Conservation (phyloP, 345 rosid genomes). For the Euphorbia tirucalli region DNA sequence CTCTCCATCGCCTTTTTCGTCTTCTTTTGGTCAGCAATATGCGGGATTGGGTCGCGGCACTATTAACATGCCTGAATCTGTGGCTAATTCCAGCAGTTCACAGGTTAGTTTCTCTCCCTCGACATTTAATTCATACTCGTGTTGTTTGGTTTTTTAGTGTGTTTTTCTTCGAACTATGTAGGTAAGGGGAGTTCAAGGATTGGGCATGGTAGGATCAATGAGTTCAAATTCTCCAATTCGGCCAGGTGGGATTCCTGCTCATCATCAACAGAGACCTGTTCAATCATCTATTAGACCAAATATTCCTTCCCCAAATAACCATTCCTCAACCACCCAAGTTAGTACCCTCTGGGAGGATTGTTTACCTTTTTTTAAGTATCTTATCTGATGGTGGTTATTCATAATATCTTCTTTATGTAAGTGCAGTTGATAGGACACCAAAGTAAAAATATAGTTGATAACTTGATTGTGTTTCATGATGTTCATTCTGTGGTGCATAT, state of each 20-base stretch:
- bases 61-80: no score
- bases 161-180: no score
- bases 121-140: no score
- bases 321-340: constrained; percentile 59
- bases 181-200: constrained; percentile 49
- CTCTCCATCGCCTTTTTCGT: constrained; percentile 48
- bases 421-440: neutral
- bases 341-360: constrained; percentile 20
- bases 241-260: constrained; percentile 59
- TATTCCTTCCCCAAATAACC: constrained; percentile 50
- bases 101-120: constrained; percentile 38
- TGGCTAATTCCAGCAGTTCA: constrained; percentile 31
- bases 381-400: neutral
- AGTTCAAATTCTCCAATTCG: constrained; percentile 65
- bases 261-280: constrained; percentile 75
- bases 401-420: neutral
- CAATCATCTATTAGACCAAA: constrained; percentile 62
- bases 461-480: no score
- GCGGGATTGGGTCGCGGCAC: constrained; percentile 39
- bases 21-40: constrained; percentile 65
- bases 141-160: no score
- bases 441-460: neutral
- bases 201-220: constrained; percentile 63
- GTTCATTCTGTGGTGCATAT: neutral
- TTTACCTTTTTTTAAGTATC: neutral